Base-by-base conservation (phyloP, 192 early-diverging fungal genomes). In the Dissophora globulifera region DNA sequence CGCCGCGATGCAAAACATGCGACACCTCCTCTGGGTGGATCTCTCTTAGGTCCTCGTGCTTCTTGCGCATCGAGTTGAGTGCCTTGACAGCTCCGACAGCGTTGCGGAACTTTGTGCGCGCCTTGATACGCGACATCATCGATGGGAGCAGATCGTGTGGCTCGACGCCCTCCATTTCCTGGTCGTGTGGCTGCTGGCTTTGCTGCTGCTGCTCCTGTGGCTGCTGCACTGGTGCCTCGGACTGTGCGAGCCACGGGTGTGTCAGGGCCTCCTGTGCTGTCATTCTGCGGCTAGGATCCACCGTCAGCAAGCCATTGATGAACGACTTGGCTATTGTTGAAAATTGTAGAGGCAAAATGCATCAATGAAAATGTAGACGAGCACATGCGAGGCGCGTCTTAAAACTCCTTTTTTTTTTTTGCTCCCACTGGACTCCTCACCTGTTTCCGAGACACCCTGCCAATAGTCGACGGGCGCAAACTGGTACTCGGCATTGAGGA, bases 211-310 rank as follows among this genome's bases (percentile, higher is more conserved):
- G 33, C 22, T 69, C 67, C 30, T 50, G 49, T 35, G 53, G 41
- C 30, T 53, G 45, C 42, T 69, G 53, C 12, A 56, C 64, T 32
- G 23, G 25, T 1, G 16, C 31, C 15, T 32, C 47, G 17, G 53
- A 58, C 40, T 66, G 62, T 0, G 59, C 43, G 42, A 95, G 61
- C 95, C 95, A 96, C 17, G 90, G 87, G 49, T 96, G 93, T 32
- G 79, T 47, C 43, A 95, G 78, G 1, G 93, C 93, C 80, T 92
- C 80, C 12, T 78, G 72, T 5, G 90, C 95, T 0, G 91, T 94
- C 79, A 92, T 84, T 12, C 95, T 86, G n/a, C 64, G 46, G 4
- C 57, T 61, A n/a, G 92, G 91, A 55, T 92, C 88, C 20, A 85
- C 82, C 1, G 83, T 82, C 67, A 96, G 78, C n/a, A 93, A 82